Conservation (phyloP, 2,329 filamentous ascomycete genomes). For the Xylaria sp. region DNA sequence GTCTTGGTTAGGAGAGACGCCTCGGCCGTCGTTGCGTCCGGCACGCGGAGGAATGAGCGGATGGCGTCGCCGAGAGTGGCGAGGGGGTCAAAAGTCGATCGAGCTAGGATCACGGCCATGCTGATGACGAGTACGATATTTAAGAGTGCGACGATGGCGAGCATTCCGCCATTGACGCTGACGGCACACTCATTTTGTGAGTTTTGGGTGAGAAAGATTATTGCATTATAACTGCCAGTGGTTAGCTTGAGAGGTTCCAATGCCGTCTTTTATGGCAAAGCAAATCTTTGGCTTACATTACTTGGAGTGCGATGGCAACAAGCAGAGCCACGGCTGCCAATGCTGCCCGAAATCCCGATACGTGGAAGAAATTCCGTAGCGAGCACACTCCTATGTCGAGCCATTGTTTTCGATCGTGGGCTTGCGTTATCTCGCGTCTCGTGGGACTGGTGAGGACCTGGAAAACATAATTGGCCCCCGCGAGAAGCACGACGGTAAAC, state of each 20-base stretch:
- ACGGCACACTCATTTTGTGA: constrained; percentile 53
- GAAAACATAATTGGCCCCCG: constrained; percentile 63
- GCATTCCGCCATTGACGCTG: constrained; percentile 56
- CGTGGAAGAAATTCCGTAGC: constrained; percentile 59
- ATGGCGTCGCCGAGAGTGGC: constrained; percentile 50
- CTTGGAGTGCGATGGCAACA: constrained; percentile 58
- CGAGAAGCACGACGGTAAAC: constrained; percentile 57
- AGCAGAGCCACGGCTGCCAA: constrained; percentile 55
- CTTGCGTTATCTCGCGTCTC: constrained; percentile 58
- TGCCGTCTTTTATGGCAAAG: background rate
- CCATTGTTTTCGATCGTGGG: constrained; percentile 60
- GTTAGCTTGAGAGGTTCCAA: constrained; percentile 23
- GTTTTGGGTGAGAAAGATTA: constrained; percentile 58
- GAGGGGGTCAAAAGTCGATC: constrained; percentile 47
- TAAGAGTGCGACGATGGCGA: constrained; percentile 53
- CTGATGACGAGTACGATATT: constrained; percentile 46
- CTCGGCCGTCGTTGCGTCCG: constrained; percentile 50
- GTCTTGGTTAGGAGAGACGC: constrained; percentile 60
- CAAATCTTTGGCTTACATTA: constrained; percentile 57
- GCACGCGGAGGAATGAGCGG: constrained; percentile 48
- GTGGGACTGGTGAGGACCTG: constrained; percentile 67
- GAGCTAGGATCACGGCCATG: constrained; percentile 45
- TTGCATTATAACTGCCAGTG: constrained; percentile 60
- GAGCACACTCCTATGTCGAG: constrained; percentile 66
- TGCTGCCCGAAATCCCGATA: constrained; percentile 55